A percentile compares a stretch with the other conserved stretches of the same genome.
phyloP scores from a whole-genome alignment of 192 early-diverging fungal genomes.

The Entophlyctis helioformis region DNA sequence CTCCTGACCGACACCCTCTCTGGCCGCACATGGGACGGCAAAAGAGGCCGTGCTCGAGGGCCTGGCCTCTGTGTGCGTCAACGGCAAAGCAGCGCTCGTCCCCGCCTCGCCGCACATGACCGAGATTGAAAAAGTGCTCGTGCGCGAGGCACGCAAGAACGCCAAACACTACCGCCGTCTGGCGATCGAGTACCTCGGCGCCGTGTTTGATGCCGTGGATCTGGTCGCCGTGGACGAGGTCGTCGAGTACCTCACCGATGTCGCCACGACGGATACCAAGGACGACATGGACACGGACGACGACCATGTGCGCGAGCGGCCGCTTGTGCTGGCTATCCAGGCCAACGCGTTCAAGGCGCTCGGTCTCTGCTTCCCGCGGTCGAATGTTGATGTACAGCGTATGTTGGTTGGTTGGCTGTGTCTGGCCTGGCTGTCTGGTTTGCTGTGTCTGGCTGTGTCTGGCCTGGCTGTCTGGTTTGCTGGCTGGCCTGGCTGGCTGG shows the following conservation, averaged over 20 bases:
- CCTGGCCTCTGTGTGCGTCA: constrained; percentile 38
- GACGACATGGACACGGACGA: constrained; percentile 50
- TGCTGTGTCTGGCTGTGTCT: no score
- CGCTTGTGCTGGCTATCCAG: constrained; percentile 49
- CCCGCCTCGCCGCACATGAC: no score
- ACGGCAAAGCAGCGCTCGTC: constrained; percentile 39
- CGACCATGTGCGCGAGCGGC: constrained; percentile 35
- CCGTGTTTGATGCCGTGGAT: constrained; percentile 43
- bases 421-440: no score
- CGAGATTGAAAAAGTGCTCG: constrained; percentile 28
- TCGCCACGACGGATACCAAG: constrained; percentile 20
- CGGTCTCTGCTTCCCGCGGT: constrained; percentile 38
- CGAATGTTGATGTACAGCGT: constrained; percentile 38
- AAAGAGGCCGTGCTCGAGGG: constrained; percentile 62
- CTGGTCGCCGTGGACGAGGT: constrained; percentile 47
- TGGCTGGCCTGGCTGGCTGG: no score
- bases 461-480: no score
- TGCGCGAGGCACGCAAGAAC: constrained; percentile 65
- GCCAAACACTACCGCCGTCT: constrained; percentile 58
- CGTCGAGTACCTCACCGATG: constrained; percentile 35
- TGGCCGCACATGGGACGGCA: constrained; percentile 72
- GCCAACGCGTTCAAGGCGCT: constrained; percentile 58
- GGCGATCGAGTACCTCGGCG: constrained; percentile 49
- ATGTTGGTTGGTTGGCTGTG: constrained; percentile 5
- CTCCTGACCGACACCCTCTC: constrained; percentile 47